These are phyloP conservation scores for Stagonosporopsis rhizophila DNA, from an alignment of 2,329 filamentous ascomycete genomes.

Conservation along the genomic window DNA sequence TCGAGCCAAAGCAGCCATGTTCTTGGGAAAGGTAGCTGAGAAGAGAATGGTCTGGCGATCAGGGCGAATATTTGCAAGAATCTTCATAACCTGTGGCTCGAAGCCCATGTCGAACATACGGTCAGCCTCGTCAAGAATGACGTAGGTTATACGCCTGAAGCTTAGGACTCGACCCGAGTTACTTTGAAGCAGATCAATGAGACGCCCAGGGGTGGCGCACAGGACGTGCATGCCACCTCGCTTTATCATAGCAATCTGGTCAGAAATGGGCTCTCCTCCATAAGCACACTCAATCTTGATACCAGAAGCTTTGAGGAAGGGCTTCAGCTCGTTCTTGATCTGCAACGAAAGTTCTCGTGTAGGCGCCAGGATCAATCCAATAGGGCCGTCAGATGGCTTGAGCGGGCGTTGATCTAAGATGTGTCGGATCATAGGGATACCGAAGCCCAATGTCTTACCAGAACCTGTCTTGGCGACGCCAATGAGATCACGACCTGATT, in stretches of 20 bases:
- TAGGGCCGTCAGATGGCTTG: conserved; percentile 83
- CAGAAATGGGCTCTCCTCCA: conserved; percentile 93
- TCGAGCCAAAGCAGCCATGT: conserved; percentile 88
- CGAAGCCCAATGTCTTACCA: conserved; percentile 94
- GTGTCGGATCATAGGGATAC: conserved; percentile 96
- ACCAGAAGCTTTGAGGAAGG: conserved; percentile 85
- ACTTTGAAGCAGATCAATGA: conserved; percentile 93
- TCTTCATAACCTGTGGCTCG: conserved; percentile 97
- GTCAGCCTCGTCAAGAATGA: conserved; percentile 96
- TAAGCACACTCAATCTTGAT: conserved; percentile 91
- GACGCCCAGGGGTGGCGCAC: conserved; percentile 83
- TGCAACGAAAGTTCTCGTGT: conserved; percentile 93
- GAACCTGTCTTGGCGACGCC: conserved; percentile 98
- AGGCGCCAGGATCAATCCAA: conserved; percentile 89
- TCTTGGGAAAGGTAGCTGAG: conserved; percentile 93
- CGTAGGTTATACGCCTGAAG: conserved; percentile 85
- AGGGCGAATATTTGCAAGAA: conserved; percentile 88
- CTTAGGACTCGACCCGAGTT: conserved; percentile 96
- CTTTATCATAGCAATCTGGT: conserved; percentile 96
- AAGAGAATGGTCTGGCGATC: conserved; percentile 95
- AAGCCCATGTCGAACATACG: conserved; percentile 99
- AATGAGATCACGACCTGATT: conserved; percentile 95
- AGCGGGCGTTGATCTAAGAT: conserved; percentile 91
- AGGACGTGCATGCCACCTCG: conserved; percentile 94
- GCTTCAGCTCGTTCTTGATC: conserved; percentile 93